phyloP scores from a whole-genome alignment of 495 filamentous ascomycete genomes.

The Annulohypoxylon moriforme region DNA sequence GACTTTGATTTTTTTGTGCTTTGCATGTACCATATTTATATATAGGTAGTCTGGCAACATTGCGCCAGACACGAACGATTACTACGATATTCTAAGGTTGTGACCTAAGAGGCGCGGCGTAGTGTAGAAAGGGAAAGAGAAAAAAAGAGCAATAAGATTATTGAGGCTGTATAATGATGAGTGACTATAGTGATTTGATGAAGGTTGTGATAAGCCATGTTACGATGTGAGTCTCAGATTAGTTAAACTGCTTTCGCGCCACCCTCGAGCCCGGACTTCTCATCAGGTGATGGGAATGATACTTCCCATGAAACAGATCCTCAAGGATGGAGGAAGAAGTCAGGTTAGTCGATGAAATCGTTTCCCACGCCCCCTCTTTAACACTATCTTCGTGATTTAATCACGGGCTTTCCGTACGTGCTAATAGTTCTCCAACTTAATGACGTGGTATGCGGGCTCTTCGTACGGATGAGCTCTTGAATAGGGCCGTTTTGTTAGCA shows the following conservation, averaged over 20 bases:
- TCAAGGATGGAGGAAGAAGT: not conserved
- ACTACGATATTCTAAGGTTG: conserved; percentile 20
- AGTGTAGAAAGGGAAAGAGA: conserved; percentile 7
- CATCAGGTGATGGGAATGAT: not conserved
- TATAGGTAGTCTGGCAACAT: conserved; percentile 4
- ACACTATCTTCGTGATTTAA: not conserved
- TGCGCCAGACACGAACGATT: conserved; percentile 27
- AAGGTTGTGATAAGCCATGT: not conserved
- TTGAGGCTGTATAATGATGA: not conserved
- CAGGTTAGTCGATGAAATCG: not conserved
- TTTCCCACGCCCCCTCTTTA: not conserved
- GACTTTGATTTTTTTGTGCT: not conserved
- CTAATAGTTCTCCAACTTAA: conserved; percentile 73
- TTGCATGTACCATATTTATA: conserved; percentile 32
- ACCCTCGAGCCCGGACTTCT: not conserved
- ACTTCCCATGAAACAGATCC: not conserved
- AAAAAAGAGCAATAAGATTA: conserved; percentile 9
- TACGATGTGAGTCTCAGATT: not conserved
- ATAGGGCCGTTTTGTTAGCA: not conserved
- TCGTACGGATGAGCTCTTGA: conserved; percentile 77
- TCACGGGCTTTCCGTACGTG: not conserved
- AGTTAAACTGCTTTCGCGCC: not conserved
- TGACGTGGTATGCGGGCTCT: conserved; percentile 76
- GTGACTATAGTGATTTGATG: not conserved
- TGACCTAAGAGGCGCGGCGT: not conserved